Base-by-base conservation (phyloP, 2,329 filamentous ascomycete species). In the Emergomyces africanus region DNA sequence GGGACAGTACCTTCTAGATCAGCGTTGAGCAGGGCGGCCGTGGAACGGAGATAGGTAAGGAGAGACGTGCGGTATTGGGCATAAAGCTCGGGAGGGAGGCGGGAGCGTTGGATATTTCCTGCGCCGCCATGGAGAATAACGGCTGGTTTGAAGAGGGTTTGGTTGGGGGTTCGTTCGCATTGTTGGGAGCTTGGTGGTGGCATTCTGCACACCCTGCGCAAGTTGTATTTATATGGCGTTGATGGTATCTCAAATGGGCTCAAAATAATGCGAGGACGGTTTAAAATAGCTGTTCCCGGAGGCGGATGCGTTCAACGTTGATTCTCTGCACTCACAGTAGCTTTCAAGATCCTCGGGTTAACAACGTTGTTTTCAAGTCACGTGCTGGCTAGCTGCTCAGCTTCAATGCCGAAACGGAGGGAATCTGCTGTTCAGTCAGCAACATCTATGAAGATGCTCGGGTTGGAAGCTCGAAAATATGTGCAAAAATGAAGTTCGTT, bases 111-210 rank as follows among this genome's bases (percentile, higher is more conserved):
- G 64, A 89, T 84, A 67, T 86, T 85, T 54, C 87, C 87, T 1
- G 87, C 87, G 39, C 87, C 87, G 67, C 87, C 87, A 66, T 89
- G 86, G 66, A 89, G 82, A 67, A 88, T 85, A 37, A 88, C 69
- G 10, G 83, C 79, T 3, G 85, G 84, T 66, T 70, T 72, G 64
- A 75, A 76, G 6, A 60, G 62, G 9, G 61, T 59, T 30, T 25
- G 49, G 25, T 10, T 25, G 35, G 14, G 56, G 4, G 30, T 8
- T 5, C 42, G n/a, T n/a, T 50, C 4, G 30, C 12, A 14, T 55
- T 15, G 39, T 18, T 55, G 54, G 33, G 49, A 14, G 50, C 10
- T n/a, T 54, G 57, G 39, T 39, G 23, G 53, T 30, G 53, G 23
- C 53, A 55, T 55, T n/a, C 23, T 14, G 14, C n/a, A n/a, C n/a